These are phyloP conservation scores for Geosmithia flava DNA, from an alignment of 2,329 filamentous ascomycete genomes.

Conservation along the genomic window DNA sequence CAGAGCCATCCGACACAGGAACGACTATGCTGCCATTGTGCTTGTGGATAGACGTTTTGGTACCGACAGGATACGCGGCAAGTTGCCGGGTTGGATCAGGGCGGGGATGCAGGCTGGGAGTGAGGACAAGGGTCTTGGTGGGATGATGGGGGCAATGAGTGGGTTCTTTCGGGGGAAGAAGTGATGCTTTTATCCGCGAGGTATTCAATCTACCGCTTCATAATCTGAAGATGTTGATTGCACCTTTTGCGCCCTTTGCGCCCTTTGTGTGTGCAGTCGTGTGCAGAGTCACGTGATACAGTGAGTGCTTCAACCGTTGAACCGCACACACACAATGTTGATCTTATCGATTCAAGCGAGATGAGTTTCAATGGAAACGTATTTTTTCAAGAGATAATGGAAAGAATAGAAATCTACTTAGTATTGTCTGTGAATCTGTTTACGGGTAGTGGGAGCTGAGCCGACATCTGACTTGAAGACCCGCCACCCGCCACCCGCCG, in stretches of 20 bases:
- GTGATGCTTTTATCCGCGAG: not conserved
- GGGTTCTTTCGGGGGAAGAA: constrained; percentile 46
- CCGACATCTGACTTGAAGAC: too few species aligned
- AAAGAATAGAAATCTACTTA: too few species aligned
- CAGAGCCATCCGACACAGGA: constrained; percentile 74
- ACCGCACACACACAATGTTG: too few species aligned
- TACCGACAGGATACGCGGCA: constrained; percentile 58
- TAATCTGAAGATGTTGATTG: not conserved
- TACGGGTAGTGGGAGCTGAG: too few species aligned
- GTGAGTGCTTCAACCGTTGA: too few species aligned
- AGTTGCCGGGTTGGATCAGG: constrained; percentile 83
- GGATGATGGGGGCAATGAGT: constrained; percentile 44
- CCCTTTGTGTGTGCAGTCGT: not conserved
- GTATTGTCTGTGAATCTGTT: too few species aligned
- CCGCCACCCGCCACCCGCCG: too few species aligned
- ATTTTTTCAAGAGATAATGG: too few species aligned
- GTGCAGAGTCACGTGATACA: too few species aligned
- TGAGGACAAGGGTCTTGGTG: constrained; percentile 37
- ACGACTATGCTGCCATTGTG: constrained; percentile 84
- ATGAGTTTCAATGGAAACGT: too few species aligned
- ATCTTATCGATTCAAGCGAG: too few species aligned
- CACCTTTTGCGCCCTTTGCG: not conserved
- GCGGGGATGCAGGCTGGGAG: constrained; percentile 46
- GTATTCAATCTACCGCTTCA: too few species aligned
- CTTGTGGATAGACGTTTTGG: constrained; percentile 73